phyloP scores from a whole-genome alignment of 306 rosid species.

The Purshia tridentata region DNA sequence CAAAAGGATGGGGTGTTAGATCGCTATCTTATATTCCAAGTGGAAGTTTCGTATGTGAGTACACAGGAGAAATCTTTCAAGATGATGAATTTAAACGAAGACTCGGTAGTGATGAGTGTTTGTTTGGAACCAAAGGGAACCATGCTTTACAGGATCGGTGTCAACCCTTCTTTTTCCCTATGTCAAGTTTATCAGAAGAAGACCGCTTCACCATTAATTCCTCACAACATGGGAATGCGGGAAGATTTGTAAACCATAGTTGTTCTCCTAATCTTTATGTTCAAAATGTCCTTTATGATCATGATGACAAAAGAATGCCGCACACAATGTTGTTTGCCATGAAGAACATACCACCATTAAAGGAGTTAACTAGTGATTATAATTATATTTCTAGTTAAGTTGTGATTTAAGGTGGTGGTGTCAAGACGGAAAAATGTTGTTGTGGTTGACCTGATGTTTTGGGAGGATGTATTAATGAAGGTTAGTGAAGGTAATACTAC shows the following conservation, averaged over 20 bases:
- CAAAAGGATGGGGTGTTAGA: constrained; percentile 49
- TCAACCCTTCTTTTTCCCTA: too few species aligned
- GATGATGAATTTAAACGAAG: too few species aligned
- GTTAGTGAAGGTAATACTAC: too few species aligned
- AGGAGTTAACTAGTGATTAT: constrained; percentile 62
- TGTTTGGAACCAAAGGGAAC: too few species aligned
- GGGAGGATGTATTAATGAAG: too few species aligned
- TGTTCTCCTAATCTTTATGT: constrained; percentile 79
- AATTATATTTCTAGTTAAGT: constrained; percentile 49
- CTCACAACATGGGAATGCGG: constrained; percentile 61
- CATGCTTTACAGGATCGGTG: too few species aligned
- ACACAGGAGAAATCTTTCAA: constrained; percentile 31
- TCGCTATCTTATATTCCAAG: constrained; percentile 37
- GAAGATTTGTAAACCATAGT: constrained; percentile 74
- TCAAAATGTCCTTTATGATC: constrained; percentile 62
- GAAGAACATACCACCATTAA: constrained; percentile 74
- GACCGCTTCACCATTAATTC: constrained; percentile 57
- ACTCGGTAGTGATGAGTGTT: too few species aligned
- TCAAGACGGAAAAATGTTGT: too few species aligned
- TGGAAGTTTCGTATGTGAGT: constrained; percentile 47
- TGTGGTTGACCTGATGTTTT: too few species aligned
- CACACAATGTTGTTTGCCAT: constrained; percentile 70
- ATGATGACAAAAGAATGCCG: constrained; percentile 63
- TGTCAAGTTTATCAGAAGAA: background rate
- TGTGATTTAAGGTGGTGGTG: constrained; percentile 19